A percentile compares a stretch with the other conserved stretches of the same genome.
Conservation (phyloP, 306 rosid species). For the Castanea sativa region DNA sequence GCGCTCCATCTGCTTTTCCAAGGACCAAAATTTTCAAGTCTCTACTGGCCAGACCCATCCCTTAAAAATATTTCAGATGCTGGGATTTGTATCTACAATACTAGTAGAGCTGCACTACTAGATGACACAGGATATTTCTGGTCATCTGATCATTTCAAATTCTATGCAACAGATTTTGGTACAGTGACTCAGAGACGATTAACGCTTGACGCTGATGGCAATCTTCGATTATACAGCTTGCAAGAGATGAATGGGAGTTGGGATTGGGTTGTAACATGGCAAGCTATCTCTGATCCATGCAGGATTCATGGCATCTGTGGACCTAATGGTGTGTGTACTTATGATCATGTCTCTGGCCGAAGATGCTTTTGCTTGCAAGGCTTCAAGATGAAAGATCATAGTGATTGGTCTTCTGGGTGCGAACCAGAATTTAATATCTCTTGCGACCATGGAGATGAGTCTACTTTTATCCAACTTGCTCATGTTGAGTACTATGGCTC, state of each 20-base stretch:
- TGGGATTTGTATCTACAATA: slow-evolving; percentile 32
- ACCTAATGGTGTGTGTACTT: slow-evolving; percentile 41
- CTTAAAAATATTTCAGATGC: not conserved
- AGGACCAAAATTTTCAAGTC: slow-evolving; percentile 22
- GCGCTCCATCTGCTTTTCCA: slow-evolving; percentile 30
- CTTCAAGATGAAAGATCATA: slow-evolving; percentile 24
- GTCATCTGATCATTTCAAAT: slow-evolving; percentile 25
- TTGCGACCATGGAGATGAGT: slow-evolving; percentile 10
- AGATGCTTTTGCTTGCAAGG: slow-evolving; percentile 53
- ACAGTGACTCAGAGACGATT: not conserved
- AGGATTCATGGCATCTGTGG: slow-evolving; percentile 56
- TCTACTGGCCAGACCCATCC: slow-evolving; percentile 38
- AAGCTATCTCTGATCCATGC: slow-evolving; percentile 35
- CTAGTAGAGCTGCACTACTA: slow-evolving; percentile 21
- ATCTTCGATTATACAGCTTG: slow-evolving; percentile 36
- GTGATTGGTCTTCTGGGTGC: slow-evolving; percentile 50
- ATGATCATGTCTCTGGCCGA: slow-evolving; percentile 29
- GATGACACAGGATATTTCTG: slow-evolving; percentile 26
- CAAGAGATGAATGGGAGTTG: slow-evolving; percentile 17
- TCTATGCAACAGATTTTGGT: slow-evolving; percentile 1
- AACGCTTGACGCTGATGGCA: slow-evolving; percentile 33
- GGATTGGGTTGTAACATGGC: slow-evolving; percentile 40
- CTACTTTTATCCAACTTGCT: slow-evolving; percentile 32
- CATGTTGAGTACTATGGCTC: slow-evolving; percentile 46
- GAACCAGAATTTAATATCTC: slow-evolving; percentile 34